Percentiles rank a stretch among this genome's conserved stretches.
Conservation (phyloP, 345 rosid genomes). For the Fremontodendron californicum region DNA sequence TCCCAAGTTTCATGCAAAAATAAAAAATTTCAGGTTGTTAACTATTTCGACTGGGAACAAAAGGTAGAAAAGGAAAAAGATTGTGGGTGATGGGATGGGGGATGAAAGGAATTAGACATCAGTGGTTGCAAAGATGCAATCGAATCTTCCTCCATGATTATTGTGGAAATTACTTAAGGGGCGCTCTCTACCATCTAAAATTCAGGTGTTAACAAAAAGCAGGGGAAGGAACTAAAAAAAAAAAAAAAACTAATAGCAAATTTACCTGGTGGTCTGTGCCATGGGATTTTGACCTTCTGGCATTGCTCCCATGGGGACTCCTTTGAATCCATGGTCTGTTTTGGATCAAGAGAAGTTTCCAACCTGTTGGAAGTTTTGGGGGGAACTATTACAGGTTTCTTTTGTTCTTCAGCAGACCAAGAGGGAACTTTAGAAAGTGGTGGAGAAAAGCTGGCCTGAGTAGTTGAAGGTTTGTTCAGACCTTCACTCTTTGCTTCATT, state of each 20-base stretch:
- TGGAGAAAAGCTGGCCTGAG: slow-evolving; percentile 26
- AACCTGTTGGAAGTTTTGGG: slow-evolving; percentile 16
- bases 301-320: slow-evolving; percentile 43
- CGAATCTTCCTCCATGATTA: slow-evolving; percentile 12
- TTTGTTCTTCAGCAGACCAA: slow-evolving; percentile 44
- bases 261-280: slow-evolving; percentile 89
- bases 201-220: slow-evolving; percentile 11
- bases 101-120: slow-evolving; percentile 14
- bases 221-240: slow-evolving; percentile 14
- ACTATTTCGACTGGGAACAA: not conserved
- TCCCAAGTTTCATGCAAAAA: slow-evolving; percentile 7
- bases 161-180: slow-evolving; percentile 8
- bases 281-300: slow-evolving; percentile 51
- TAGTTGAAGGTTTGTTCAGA: slow-evolving; percentile 33
- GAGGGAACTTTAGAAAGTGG: slow-evolving; percentile 27
- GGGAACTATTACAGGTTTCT: slow-evolving; percentile 24
- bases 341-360: slow-evolving; percentile 28
- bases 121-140: too few species aligned
- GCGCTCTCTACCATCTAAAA: slow-evolving; percentile 11
- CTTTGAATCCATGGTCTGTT: slow-evolving; percentile 38
- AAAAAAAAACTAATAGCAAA: slow-evolving; percentile 22
- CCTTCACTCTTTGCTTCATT: slow-evolving; percentile 39
- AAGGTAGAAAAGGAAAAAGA: slow-evolving; percentile 1
- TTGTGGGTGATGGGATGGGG: not conserved
- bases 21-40: not conserved